A percentile compares a stretch with the other conserved stretches of the same genome.
Conservation (phyloP, 2,329 filamentous ascomycete species). For the Coniochaeta prunicola region DNA sequence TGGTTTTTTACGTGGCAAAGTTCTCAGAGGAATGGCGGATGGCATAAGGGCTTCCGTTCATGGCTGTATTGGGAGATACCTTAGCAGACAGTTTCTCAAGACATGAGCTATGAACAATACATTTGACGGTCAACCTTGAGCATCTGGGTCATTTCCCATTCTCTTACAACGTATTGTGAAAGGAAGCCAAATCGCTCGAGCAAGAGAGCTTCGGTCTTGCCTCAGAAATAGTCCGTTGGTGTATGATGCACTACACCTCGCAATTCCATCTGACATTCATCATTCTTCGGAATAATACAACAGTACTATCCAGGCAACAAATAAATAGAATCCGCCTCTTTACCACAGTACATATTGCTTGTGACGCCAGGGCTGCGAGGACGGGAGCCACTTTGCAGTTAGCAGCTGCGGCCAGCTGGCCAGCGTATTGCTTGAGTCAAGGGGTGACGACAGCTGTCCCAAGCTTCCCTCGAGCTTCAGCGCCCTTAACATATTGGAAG, state of each 20-base stretch:
- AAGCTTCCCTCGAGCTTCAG: not conserved
- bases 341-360: too few species aligned
- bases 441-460: conserved; percentile 3
- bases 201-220: not conserved
- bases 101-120: conserved; percentile 3
- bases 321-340: too few species aligned
- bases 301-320: not conserved
- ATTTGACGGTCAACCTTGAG: not conserved
- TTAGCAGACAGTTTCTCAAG: not conserved
- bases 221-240: not conserved
- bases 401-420: not conserved
- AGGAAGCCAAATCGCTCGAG: not conserved
- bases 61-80: not conserved
- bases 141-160: not conserved
- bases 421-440: not conserved
- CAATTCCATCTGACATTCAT: not conserved
- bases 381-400: not conserved
- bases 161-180: not conserved
- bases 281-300: too few species aligned
- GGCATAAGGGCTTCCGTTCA: not conserved
- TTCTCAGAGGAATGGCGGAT: not conserved
- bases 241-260: not conserved
- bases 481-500: too few species aligned
- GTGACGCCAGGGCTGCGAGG: too few species aligned
- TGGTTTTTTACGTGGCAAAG: conserved; percentile 24